phyloP scores from a whole-genome alignment of 2,329 filamentous ascomycete species.

The Aspergillus pseudoterreus region DNA sequence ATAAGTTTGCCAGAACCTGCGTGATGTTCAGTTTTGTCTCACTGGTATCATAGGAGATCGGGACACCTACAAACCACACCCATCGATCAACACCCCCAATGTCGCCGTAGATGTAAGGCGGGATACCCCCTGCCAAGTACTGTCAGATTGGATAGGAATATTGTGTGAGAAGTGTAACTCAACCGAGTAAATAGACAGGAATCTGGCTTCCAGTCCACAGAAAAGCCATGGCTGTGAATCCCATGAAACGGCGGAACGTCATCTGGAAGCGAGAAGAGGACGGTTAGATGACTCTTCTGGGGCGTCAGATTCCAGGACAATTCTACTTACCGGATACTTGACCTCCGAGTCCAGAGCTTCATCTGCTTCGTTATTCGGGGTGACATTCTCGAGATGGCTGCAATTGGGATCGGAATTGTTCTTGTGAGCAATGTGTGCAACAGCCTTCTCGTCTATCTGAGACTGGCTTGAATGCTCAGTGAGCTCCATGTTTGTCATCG shows the following conservation, averaged over 20 bases:
- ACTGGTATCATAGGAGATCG: not conserved
- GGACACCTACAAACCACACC: slow-evolving; percentile 54
- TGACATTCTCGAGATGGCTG: slow-evolving; percentile 47
- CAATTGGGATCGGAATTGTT: slow-evolving; percentile 28
- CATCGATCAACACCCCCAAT: slow-evolving; percentile 59
- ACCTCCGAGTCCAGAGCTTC: slow-evolving; percentile 36
- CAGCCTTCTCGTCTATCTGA: slow-evolving; percentile 26
- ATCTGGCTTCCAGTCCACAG: slow-evolving; percentile 61
- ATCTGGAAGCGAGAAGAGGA: slow-evolving; percentile 36
- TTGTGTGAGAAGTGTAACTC: slow-evolving; percentile 11
- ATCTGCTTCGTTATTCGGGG: slow-evolving; percentile 45
- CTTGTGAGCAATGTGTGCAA: slow-evolving; percentile 22
- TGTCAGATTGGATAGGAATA: slow-evolving; percentile 3
- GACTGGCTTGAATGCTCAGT: slow-evolving; percentile 15
- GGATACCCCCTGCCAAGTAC: slow-evolving; percentile 37
- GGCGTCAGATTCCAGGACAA: not conserved
- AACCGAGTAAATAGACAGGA: slow-evolving; percentile 52
- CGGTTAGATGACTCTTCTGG: slow-evolving; percentile 2
- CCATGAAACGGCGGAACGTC: slow-evolving; percentile 52
- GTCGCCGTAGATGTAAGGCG: slow-evolving; percentile 56
- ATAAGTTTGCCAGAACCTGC: slow-evolving; percentile 49
- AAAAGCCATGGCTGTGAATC: slow-evolving; percentile 56
- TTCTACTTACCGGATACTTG: slow-evolving; percentile 41
- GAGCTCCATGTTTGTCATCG: slow-evolving; percentile 13
- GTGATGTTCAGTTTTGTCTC: not conserved